Evolutionary conservation across 345 rosid species (phyloP).

Genomic region (Salix udensis): DNA sequence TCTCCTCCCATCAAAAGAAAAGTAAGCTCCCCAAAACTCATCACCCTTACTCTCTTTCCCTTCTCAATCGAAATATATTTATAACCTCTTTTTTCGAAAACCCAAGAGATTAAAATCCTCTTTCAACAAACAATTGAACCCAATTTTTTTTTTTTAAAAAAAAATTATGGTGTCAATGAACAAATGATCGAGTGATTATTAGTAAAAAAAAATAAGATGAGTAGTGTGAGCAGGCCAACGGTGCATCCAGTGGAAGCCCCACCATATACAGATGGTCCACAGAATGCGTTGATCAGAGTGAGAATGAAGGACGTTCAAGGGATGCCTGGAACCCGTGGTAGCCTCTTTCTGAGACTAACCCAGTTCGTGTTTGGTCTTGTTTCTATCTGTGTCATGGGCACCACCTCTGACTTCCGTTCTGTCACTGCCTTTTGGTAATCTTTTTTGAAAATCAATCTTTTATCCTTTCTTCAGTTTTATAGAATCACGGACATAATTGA

Average conservation of each 20-base stretch:
- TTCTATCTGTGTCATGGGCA: slow-evolving; percentile 57
- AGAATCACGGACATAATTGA: background rate
- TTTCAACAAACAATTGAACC: background rate
- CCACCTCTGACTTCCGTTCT: slow-evolving; percentile 65
- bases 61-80: background rate
- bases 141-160: too few relatives aligned
- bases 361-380: slow-evolving; percentile 62
- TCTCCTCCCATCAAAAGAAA: too few relatives aligned
- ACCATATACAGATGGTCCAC: slow-evolving; percentile 41
- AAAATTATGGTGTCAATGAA: too few relatives aligned
- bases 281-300: slow-evolving; percentile 35
- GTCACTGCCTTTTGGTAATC: slow-evolving; percentile 66
- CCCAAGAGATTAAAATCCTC: background rate
- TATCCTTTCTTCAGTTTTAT: background rate
- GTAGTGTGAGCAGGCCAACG: slow-evolving; percentile 72
- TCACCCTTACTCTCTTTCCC: background rate
- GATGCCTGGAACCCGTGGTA: slow-evolving; percentile 68
- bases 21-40: too few relatives aligned
- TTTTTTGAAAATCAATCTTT: background rate
- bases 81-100: background rate
- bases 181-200: too few relatives aligned
- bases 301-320: slow-evolving; percentile 77
- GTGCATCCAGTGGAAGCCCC: slow-evolving; percentile 73
- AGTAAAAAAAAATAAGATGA: too few relatives aligned
- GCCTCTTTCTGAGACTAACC: slow-evolving; percentile 46